Evolutionary conservation across 139 green algal species (phyloP).

Genomic region (Micractinium sp.): DNA sequence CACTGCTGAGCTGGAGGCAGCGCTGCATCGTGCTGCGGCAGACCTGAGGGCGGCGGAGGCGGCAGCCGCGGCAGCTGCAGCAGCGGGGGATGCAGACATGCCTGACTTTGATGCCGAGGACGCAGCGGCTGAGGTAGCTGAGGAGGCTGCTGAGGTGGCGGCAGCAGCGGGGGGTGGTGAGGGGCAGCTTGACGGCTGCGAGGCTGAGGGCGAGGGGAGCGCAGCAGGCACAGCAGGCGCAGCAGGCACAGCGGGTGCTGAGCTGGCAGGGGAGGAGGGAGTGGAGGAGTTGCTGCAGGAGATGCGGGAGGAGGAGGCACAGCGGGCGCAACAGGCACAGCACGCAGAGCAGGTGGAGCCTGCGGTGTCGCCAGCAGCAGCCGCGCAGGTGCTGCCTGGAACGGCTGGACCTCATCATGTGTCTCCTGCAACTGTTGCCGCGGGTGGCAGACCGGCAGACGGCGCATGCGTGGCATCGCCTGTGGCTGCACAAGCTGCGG

Average conservation of each 20-base stretch:
- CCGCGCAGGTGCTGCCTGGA: background rate
- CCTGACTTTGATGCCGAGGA: constrained; percentile 18
- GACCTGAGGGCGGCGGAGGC: constrained; percentile 13
- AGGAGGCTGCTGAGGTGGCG: background rate
- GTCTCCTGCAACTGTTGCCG: background rate
- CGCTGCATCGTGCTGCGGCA: background rate
- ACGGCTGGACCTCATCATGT: background rate
- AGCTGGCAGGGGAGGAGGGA: constrained; percentile 24
- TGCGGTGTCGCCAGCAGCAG: background rate
- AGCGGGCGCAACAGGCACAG: background rate
- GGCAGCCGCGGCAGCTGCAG: background rate
- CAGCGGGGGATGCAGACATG: background rate
- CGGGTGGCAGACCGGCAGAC: background rate
- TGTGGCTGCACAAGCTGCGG: too few relatives aligned
- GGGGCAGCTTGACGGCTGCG: background rate
- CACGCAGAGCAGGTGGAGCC: background rate
- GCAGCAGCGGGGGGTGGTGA: background rate
- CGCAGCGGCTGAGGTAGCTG: background rate
- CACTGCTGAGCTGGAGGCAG: constrained; percentile 5
- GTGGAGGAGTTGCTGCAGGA: constrained; percentile 36
- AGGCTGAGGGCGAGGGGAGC: background rate
- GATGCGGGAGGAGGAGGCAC: constrained; percentile 11
- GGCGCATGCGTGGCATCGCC: too few relatives aligned
- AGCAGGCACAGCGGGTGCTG: background rate
- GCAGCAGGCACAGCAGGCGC: background rate